Conservation (phyloP, 1,284 basidiomycete species). For the Entoloma clypeatum region DNA sequence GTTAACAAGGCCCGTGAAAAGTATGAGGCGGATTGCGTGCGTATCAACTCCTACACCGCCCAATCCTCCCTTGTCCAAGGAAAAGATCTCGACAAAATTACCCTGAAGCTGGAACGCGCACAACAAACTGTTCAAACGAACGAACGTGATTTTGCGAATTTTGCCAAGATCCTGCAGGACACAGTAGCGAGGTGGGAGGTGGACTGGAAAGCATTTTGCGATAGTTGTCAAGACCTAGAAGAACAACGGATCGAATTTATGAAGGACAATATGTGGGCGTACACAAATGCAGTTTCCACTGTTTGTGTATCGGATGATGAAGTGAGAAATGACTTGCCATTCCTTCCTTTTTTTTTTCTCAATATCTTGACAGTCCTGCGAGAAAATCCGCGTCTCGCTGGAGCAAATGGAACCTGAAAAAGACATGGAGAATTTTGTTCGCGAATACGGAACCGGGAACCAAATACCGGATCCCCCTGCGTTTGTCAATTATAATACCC, state of each 20-base stretch:
- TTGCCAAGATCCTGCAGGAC: slow-evolving; percentile 77
- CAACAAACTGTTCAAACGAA: slow-evolving; percentile 87
- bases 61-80: slow-evolving; percentile 93
- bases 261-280: slow-evolving; percentile 95
- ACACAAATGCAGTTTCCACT: slow-evolving; percentile 92
- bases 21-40: slow-evolving; percentile 91
- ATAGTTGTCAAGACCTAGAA: slow-evolving; percentile 93
- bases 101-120: slow-evolving; percentile 83
- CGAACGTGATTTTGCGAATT: slow-evolving; percentile 89
- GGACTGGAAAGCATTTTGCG: slow-evolving; percentile 93
- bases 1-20: slow-evolving; percentile 89
- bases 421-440: slow-evolving; percentile 84
- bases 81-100: slow-evolving; percentile 89
- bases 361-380: slow-evolving; percentile 69
- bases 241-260: slow-evolving; percentile 91
- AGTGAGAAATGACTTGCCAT: slow-evolving; percentile 55
- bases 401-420: slow-evolving; percentile 80
- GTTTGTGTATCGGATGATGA: slow-evolving; percentile 97
- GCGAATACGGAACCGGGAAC: slow-evolving; percentile 80
- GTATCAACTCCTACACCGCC: slow-evolving; percentile 94
- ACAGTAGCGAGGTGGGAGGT: slow-evolving; percentile 88
- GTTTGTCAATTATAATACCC: slow-evolving; percentile 75
- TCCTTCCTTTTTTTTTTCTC: slow-evolving; percentile 4
- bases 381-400: slow-evolving; percentile 76
- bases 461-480: slow-evolving; percentile 80